These are phyloP conservation scores for Colletotrichum sp. DNA, from an alignment of 2,329 filamentous ascomycete species.

Conservation along the genomic window DNA sequence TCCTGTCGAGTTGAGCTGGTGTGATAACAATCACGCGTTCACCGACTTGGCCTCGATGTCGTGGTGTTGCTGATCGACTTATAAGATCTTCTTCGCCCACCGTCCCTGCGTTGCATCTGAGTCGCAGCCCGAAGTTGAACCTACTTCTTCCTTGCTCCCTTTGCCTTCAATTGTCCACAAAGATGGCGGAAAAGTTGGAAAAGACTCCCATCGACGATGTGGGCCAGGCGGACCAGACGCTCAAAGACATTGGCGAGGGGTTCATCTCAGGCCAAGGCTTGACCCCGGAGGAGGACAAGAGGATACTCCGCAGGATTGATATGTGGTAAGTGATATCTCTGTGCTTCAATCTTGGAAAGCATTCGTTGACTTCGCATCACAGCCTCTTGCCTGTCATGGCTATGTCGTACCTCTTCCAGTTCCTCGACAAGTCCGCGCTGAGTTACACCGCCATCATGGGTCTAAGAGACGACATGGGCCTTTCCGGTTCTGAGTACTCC, in stretches of 20 bases:
- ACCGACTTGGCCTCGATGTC: neutral
- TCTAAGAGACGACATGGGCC: conserved; percentile 45
- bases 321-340: conserved; percentile 53
- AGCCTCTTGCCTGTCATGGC: conserved; percentile 58
- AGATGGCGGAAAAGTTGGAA: neutral
- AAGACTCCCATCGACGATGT: neutral
- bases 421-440: conserved; percentile 29
- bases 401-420: conserved; percentile 9
- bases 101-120: neutral
- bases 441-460: conserved; percentile 47
- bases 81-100: neutral
- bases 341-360: conserved; percentile 16
- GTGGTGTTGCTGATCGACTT: neutral
- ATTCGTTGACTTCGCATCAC: conserved; percentile 33
- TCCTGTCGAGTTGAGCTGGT: neutral
- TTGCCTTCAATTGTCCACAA: neutral
- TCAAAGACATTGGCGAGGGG: neutral
- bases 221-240: neutral
- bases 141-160: neutral
- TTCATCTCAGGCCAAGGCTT: neutral
- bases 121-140: neutral
- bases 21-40: neutral
- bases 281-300: neutral
- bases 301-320: conserved; percentile 16
- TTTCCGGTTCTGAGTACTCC: conserved; percentile 55